Evolutionary conservation across 805 yeast genomes (phyloP), one percentile per base, ranked within the genome.

Genomic region (Tetrapisispora nanseiensis): DNA sequence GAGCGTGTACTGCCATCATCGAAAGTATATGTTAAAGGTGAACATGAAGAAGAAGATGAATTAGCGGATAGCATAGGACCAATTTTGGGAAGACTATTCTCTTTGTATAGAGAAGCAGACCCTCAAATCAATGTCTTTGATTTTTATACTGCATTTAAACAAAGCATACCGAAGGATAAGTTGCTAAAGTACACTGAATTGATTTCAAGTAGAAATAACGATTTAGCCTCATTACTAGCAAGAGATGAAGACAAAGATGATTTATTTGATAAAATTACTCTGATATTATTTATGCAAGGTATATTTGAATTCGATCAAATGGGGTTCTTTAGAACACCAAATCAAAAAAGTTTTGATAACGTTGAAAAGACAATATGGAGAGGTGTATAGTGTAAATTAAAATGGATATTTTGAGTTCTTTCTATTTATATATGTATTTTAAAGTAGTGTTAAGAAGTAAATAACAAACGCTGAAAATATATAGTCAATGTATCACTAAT

Each of bases 81-180:
- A 1, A 63, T 76, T 3, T 53, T 78, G 6, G 65, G 75, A 24
- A 75, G 72, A 38, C 57, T 87, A 41, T 87, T 76, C 62, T 72
- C 75, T 37, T 67, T 85, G 13, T 82, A 80, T 57, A 74, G 92
- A 45, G 96, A 87, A 51, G 89, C 95, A 0, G 82, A 84, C 20
- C 68, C 78, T 3, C 64, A 70, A 24, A 71, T 83, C 46, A 83
- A 83, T 54, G 70, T 81, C 41, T 79, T 69, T 61, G 94, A 83
- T 50, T 78, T 78, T 50, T 83, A 70, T 52, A 57, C 65, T 20
- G 80, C 84, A 0, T 82, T 82, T 61, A 74, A 69, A 52, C 74
- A 69, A 44, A 63, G 76, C 0, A 49, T 79, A n/a, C 62, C 66
- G 4, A 51, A 51, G 34, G 49, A 57, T 6, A 49, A 50, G 11